Conservation (phyloP, 768 basidiomycete species). For the Leccinum uliginosum region DNA sequence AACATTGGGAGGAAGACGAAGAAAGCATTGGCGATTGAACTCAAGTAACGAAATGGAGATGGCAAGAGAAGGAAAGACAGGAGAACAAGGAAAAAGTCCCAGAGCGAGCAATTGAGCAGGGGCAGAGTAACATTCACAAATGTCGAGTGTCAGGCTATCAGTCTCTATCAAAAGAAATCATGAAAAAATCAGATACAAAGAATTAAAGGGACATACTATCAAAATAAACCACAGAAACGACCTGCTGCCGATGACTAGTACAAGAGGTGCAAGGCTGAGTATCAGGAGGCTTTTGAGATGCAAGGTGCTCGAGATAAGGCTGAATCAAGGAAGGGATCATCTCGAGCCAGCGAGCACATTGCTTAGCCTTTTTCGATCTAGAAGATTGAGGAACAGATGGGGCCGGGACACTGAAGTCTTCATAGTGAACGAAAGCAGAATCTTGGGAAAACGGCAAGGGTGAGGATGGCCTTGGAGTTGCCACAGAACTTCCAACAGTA, state of each 20-base stretch:
- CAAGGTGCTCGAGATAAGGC: background rate
- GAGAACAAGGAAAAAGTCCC: background rate
- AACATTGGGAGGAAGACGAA: background rate
- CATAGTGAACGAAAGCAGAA: background rate
- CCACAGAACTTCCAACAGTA: background rate
- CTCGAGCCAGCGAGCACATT: background rate
- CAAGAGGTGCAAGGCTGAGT: too few species aligned
- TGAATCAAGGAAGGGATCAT: background rate
- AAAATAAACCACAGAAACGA: background rate
- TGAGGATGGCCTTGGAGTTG: background rate
- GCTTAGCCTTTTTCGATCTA: background rate
- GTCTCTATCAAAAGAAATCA: background rate
- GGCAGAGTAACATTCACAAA: background rate
- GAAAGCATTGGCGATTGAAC: background rate
- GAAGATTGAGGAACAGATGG: background rate
- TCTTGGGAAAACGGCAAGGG: background rate
- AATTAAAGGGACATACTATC: background rate
- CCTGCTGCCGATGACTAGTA: background rate
- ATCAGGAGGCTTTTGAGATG: background rate
- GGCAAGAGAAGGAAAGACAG: background rate
- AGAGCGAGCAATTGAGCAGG: background rate
- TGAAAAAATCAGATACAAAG: background rate
- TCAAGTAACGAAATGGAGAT: background rate
- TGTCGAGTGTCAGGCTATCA: background rate
- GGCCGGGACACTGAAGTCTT: background rate